A percentile compares a stretch with the other conserved stretches of the same genome.
phyloP scores from a whole-genome alignment of 306 rosid genomes.

The Elaeagnus macrophylla region DNA sequence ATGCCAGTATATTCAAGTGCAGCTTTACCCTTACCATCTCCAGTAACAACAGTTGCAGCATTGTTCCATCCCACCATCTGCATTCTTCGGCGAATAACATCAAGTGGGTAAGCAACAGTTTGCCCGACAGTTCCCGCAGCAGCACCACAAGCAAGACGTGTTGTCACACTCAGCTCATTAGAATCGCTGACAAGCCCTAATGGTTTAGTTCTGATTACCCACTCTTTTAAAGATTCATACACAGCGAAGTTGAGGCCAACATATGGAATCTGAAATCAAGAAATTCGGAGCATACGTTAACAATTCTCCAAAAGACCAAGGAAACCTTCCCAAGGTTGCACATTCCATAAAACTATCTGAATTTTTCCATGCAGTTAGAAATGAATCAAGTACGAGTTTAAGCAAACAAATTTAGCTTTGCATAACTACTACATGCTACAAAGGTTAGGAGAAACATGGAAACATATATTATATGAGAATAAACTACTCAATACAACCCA shows the following conservation, averaged over 20 bases:
- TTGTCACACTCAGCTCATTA: conserved; percentile 67
- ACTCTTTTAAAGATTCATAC: conserved; percentile 87
- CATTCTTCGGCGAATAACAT: conserved; percentile 97
- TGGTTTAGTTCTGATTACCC: conserved; percentile 58
- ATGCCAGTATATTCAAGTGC: conserved; percentile 83
- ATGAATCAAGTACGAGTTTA: no score
- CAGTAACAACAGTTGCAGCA: conserved; percentile 79
- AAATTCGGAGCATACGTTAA: conserved; percentile 14
- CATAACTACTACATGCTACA: no score
- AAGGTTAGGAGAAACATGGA: no score
- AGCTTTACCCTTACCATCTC: conserved; percentile 73
- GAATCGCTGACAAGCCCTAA: conserved; percentile 61
- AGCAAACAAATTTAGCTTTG: no score
- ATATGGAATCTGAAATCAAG: conserved; percentile 64
- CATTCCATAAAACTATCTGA: no score
- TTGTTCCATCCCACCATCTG: conserved; percentile 98
- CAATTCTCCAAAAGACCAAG: neutral
- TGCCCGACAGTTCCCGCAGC: conserved; percentile 96
- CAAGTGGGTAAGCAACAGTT: conserved; percentile 98
- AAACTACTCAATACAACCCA: no score
- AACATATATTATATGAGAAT: no score
- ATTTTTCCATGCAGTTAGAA: no score
- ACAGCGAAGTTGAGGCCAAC: conserved; percentile 99
- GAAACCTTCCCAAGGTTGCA: conserved; percentile 11
- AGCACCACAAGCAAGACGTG: conserved; percentile 95